Base-by-base conservation (phyloP, 1,284 basidiomycete species). In the Tremellales sp. region DNA sequence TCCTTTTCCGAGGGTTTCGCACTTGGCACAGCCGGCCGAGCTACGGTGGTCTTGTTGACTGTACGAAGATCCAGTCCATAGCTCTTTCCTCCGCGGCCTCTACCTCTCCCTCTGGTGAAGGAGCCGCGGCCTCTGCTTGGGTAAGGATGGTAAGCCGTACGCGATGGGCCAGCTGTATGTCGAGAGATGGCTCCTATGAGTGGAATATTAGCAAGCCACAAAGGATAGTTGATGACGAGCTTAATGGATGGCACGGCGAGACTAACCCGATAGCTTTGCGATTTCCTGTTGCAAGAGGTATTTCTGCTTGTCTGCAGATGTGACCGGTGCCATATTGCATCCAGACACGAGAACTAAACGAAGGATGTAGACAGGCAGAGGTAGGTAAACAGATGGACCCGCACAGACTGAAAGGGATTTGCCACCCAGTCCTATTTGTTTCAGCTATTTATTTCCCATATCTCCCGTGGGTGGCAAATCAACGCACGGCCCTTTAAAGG, bases 211-310 rank as follows among this genome's bases (percentile, higher is more conserved):
- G 5, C 26, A 21, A 7, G 21, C 14, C 28, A 24, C 13, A 10
- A 39, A 28, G 18, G n/a, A 19, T 5, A 28, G 40, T 14, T 42
- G 45, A 33, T 39, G 19, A 10, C 2, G n/a, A 14, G 27, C 16
- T 2, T 12, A n/a, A 26, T 1, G 32, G 18, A n/a, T 6, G 19
- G 8, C 14, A 29, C 24, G 33, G 13, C 14, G 2, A n/a, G 29
- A 56, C 63, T 18, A 34, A 70, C 71, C 70, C 29, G 68, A 69
- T 2, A 73, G 49, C 43, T 68, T 69, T 21, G 72, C 72, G 22
- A 73, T 73, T 46, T 73, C 70, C 26, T 66, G 65, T 47, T 71
- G 63, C 1, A 73, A 50, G 5, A 68, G 54, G 5, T 64, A 42
- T 44, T 69, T 71, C 35, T 69, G 67, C 43, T 51, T 57, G 37